Percentiles rank a stretch among this genome's conserved stretches.
phyloP scores from a whole-genome alignment of 1,284 basidiomycete genomes.

The Exobasidium cylindrosporum region DNA sequence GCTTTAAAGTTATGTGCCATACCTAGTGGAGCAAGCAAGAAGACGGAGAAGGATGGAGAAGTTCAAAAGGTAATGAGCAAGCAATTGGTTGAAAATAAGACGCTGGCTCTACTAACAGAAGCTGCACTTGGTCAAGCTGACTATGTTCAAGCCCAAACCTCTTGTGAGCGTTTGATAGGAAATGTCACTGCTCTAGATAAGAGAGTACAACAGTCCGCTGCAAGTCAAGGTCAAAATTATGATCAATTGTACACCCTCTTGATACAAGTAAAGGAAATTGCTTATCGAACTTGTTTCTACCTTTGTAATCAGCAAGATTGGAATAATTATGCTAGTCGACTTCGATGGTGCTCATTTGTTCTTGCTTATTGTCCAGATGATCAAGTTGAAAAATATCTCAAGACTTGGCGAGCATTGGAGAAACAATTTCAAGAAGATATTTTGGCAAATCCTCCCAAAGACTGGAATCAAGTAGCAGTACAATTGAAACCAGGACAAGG shows the following conservation, averaged over 20 bases:
- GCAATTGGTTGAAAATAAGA: constrained; percentile 20
- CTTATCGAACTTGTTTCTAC: constrained; percentile 25
- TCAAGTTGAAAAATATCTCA: constrained; percentile 21
- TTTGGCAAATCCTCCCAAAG: constrained; percentile 18
- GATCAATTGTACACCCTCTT: not conserved
- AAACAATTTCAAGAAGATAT: constrained; percentile 19
- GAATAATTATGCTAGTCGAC: constrained; percentile 23
- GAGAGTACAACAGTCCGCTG: not conserved
- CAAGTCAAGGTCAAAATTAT: not conserved
- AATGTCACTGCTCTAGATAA: constrained; percentile 11
- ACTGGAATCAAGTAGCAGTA: constrained; percentile 12
- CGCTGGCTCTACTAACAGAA: constrained; percentile 32
- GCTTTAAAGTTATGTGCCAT: constrained; percentile 18
- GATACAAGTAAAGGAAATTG: constrained; percentile 16
- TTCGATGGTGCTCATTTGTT: constrained; percentile 24
- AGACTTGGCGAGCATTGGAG: constrained; percentile 22
- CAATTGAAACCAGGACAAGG: not conserved
- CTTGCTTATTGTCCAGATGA: constrained; percentile 20
- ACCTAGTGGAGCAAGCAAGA: constrained; percentile 1
- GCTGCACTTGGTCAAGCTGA: constrained; percentile 20
- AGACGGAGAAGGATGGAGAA: not conserved
- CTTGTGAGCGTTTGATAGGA: constrained; percentile 23
- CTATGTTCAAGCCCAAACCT: constrained; percentile 19
- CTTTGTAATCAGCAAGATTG: constrained; percentile 28
- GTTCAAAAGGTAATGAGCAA: not conserved